Evolutionary conservation across 164 flowering plant species (phyloP), one percentile per base, ranked within the genome.

Genomic region (Magnolia sinica): DNA sequence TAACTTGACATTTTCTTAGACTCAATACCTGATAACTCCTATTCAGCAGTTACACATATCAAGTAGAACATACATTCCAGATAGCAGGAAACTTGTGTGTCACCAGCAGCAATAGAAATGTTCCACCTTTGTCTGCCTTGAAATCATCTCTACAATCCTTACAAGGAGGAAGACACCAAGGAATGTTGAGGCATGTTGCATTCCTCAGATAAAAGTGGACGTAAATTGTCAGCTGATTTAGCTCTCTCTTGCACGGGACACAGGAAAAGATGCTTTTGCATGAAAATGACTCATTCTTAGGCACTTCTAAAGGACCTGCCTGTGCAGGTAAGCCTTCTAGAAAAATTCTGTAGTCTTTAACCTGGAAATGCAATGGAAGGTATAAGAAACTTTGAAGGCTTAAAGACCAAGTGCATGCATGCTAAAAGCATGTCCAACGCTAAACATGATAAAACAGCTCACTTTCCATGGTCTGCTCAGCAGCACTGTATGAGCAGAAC

Each of bases 61-160:
- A 63, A 52, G 27, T 70, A 61, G 68, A 65, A 71, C 81, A 71
- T 82, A 91, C 98, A 86, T 87, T 86, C 20, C 79, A 81, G 51
- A 76, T 73, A 22, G 83, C 63, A 74, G 96, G 97, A 84, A 88
- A 89, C 74, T 89, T 95, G 84, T 95, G 99, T 74, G 85, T 81
- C 27, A 93, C 77, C 70, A 76, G n/a, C 72, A 95, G 84, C 76
- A 95, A 49, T 78, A 89, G 89, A 84, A 81, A 93, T 16, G 23
- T 78, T 79, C 89, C 94, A 83, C 75, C 55, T 70, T 77, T 70
- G 70, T 79, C 77, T 78, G 74, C 84, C 72, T 76, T 72, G 37
- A 77, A 14, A 70, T 79, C 71, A n/a, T 76, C 83, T 49, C 79
- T 75, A 71, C 16, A 55, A 70, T 75, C 78, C 65, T 27, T 61